Base-by-base conservation (phyloP, 768 basidiomycete species). In the Hortiboletus campestris region DNA sequence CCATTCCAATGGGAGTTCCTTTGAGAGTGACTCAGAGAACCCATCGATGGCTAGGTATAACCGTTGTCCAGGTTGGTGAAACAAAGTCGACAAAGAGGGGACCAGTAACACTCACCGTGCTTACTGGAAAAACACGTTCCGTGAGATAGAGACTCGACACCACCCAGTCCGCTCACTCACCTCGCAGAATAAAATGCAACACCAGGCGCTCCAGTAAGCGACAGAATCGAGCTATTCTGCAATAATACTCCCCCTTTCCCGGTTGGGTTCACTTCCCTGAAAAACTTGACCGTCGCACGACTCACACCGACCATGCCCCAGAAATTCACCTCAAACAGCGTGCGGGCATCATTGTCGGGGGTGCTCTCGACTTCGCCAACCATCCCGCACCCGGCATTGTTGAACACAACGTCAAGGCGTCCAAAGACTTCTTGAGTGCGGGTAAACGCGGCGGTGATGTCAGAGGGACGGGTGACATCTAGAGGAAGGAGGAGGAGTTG, bases 361-460 rank as follows among this genome's bases (percentile, higher is more conserved):
- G 65, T 68, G 17, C 59, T 66, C 61, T 78, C 77, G 20, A 71
- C 60, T 43, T 77, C 74, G 3, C 64, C 64, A 1, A 71, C 16
- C 8, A 71, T 47, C 2, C 47, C 59, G 34, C 62, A 65, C 38
- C 58, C 66, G 55, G 77, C 76, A 57, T 79, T 80, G 63, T 72
- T 76, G 63, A 73, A 72, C 5, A 78, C 77, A 49, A 78, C 73
- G 51, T 78, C 78, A 20, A 77, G 61, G 16, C 72, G 56, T 2
- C 74, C 73, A 62, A 77, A 78, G 9, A 55, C 53, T 13, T 64
- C 62, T 38, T 67, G 64, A 0, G 71, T 67, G 16, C 53, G 51
- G 1, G 54, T 53, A 49, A 80, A 79, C 2, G 71, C 76, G 3
- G 57, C 57, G 11, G 42, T 41, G 47, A 78, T 70, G 2, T 76